Conservation (phyloP, 768 basidiomycete species). For the Trametes meyenii region DNA sequence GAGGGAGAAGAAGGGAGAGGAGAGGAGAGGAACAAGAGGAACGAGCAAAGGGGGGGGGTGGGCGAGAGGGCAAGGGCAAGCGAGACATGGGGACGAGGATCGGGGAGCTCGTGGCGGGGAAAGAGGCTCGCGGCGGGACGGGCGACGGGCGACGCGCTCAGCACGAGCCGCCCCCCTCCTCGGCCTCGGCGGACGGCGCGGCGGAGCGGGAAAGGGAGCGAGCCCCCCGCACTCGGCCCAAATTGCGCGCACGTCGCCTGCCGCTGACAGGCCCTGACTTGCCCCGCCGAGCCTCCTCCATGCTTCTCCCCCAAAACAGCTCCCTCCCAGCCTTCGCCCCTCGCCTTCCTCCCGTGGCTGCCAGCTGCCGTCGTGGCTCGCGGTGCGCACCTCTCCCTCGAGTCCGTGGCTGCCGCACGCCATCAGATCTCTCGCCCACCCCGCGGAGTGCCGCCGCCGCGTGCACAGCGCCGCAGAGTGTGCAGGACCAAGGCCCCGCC, state of each 20-base stretch:
- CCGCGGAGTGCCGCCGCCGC: too few species aligned
- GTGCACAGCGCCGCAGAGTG: too few species aligned
- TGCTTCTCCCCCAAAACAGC: not conserved
- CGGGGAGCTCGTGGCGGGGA: slow-evolving; percentile 13
- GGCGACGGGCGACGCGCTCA: not conserved
- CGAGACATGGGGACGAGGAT: not conserved
- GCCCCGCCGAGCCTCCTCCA: not conserved
- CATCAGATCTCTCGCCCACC: too few species aligned
- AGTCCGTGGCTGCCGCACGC: too few species aligned
- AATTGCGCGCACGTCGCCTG: slow-evolving; percentile 4
- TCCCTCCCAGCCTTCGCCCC: not conserved
- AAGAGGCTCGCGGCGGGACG: not conserved
- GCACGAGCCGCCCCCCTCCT: too few species aligned
- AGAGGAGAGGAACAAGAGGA: not conserved
- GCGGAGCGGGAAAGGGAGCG: not conserved
- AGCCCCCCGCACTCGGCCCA: not conserved
- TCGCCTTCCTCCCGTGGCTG: not conserved
- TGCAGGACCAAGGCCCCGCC: too few species aligned
- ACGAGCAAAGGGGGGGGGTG: not conserved
- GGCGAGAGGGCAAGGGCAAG: not conserved
- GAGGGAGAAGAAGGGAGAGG: not conserved
- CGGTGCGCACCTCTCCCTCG: too few species aligned
- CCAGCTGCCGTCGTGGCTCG: too few species aligned
- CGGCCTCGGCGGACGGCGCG: too few species aligned
- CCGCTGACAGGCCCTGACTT: not conserved